Percentiles rank a stretch among this genome's conserved stretches.
phyloP scores from a whole-genome alignment of 2,329 filamentous ascomycete genomes.

The Tricladium varicosporioides region DNA sequence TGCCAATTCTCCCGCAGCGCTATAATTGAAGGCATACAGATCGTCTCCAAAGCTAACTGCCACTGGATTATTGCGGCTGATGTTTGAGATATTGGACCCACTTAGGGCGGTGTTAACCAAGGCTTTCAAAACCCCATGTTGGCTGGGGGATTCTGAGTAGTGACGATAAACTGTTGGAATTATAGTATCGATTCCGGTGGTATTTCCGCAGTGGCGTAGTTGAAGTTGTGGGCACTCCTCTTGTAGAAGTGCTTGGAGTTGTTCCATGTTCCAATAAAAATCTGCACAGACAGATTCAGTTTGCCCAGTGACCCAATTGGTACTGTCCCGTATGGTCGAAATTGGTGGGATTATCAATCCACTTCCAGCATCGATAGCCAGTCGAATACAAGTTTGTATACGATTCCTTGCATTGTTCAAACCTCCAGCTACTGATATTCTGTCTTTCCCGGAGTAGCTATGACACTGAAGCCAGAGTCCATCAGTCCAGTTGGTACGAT shows the following conservation, averaged over 20 bases:
- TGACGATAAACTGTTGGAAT: conserved; percentile 6
- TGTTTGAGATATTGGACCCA: not conserved
- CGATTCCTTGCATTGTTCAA: conserved; percentile 27
- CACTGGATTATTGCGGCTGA: conserved; percentile 14
- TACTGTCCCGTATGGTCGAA: conserved; percentile 6
- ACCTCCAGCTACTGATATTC: conserved; percentile 20
- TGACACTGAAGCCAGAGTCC: conserved; percentile 29
- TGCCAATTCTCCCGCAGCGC: conserved; percentile 13
- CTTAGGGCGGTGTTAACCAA: not conserved
- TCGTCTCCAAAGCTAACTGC: conserved; percentile 22
- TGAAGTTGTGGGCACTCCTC: conserved; percentile 19
- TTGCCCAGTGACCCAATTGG: conserved; percentile 6
- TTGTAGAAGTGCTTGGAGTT: conserved; percentile 5
- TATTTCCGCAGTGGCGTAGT: conserved; percentile 19
- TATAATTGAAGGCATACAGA: conserved; percentile 24
- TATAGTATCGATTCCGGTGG: conserved; percentile 14
- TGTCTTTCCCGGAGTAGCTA: conserved; percentile 8
- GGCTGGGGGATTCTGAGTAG: conserved; percentile 9
- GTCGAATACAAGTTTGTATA: conserved; percentile 24
- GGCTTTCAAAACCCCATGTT: conserved; percentile 11
- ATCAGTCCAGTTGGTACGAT: conserved; percentile 17
- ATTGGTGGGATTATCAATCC: conserved; percentile 23
- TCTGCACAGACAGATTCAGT: conserved; percentile 12
- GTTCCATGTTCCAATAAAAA: conserved; percentile 18
- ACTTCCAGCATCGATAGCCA: conserved; percentile 25